Base-by-base conservation (phyloP, 2,329 filamentous ascomycete genomes). In the Botrytis medusae region DNA sequence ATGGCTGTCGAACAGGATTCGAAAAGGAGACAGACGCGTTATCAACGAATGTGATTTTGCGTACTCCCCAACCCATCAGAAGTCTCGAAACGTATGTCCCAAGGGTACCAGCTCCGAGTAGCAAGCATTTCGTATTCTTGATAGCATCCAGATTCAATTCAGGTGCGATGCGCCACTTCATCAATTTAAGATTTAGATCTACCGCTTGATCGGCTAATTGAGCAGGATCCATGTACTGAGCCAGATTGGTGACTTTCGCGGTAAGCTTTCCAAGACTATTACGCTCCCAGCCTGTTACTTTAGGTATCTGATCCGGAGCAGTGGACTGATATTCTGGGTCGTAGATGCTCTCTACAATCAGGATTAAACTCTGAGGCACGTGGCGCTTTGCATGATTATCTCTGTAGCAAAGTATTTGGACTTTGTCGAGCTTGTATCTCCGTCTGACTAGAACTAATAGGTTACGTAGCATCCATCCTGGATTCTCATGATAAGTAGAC, bases 111-210 rank as follows among this genome's bases (percentile, higher is more conserved):
- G 96, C 94, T 7, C 96, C 96, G 1, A 99, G 89, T 4, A 99
- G 85, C 25, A 99, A 87, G 80, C 96, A 99, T 80, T 91, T 97
- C 5, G 94, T 95, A 73, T 91, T 88, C 80, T 97, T 98, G 81
- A 98, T 95, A 44, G 89, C 88, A 44, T 98, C 94, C 16, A 99
- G 88, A 80, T 98, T 88, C 59, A 99, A 87, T 69, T 91, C 91
- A 0, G 96, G 96, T 12, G 94, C 93, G 79, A 99, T 94, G 57
- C 96, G 91, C 96, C 96, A 99, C 84, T 98, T 99, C 91, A 99
- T 99, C 73, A 99, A 87, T 83, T 98, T 98, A 74, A 98, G 86
- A 80, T 99, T 99, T 74, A 99, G 87, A 80, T 99, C 96, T 16
- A 98, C 95, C 0, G 95, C 94, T 81, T 97, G 94, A 80, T 98